Conservation (phyloP, 345 rosid species). For the Populus euphratica region DNA sequence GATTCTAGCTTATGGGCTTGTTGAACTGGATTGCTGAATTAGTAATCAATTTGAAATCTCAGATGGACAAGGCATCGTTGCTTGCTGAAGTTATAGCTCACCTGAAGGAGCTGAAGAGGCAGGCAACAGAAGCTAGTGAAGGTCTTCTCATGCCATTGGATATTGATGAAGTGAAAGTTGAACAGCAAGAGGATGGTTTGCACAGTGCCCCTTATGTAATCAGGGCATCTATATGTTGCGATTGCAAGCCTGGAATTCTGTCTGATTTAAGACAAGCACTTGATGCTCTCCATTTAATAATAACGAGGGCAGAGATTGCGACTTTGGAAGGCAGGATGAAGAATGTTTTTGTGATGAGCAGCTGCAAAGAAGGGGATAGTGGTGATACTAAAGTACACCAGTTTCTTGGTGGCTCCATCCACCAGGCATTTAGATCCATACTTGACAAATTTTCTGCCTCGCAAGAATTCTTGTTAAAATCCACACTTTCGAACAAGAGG, state of each 20-base stretch:
- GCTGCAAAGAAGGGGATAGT: constrained; percentile 15
- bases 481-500: constrained; percentile 40
- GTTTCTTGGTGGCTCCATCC: constrained; percentile 26
- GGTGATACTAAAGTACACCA: constrained; percentile 15
- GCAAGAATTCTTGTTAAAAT: constrained; percentile 37
- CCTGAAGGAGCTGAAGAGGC: constrained; percentile 49
- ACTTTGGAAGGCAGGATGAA: constrained; percentile 50
- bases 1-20: not conserved
- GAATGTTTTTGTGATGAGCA: constrained; percentile 39
- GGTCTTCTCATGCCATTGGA: constrained; percentile 54
- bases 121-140: constrained; percentile 38
- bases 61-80: constrained; percentile 82
- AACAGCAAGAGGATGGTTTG: constrained; percentile 17
- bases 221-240: constrained; percentile 55
- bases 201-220: constrained; percentile 27
- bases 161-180: constrained; percentile 50
- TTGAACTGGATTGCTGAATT: not conserved
- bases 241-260: constrained; percentile 49
- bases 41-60: not conserved
- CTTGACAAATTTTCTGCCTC: constrained; percentile 41
- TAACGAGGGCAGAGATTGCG: constrained; percentile 47
- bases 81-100: constrained; percentile 56
- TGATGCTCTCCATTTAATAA: constrained; percentile 38
- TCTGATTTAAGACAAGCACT: constrained; percentile 48
- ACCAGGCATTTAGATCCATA: constrained; percentile 35